Conservation (phyloP, 352 stramenopile genomes). For the Phytophthora hibernalis region DNA sequence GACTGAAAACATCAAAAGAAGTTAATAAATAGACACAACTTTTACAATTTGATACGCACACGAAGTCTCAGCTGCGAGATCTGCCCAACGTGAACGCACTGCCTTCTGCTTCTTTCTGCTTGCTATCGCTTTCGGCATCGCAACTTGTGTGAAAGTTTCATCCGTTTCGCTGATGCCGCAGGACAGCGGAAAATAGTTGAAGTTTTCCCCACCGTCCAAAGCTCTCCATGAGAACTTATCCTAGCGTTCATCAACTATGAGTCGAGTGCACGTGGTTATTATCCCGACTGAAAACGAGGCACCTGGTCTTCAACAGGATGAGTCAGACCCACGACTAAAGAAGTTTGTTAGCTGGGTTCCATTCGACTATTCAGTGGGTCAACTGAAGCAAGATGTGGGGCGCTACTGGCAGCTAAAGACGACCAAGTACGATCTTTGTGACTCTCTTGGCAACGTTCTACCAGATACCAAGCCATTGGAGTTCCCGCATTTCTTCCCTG, state of each 20-base stretch:
- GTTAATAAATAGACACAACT: background rate
- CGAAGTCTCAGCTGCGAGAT: constrained; percentile 42
- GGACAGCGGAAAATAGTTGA: constrained; percentile 24
- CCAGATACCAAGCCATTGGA: constrained; percentile 34
- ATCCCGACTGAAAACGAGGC: constrained; percentile 8
- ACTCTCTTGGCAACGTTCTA: constrained; percentile 31
- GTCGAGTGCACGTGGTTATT: constrained; percentile 31
- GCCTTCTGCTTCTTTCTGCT: constrained; percentile 36
- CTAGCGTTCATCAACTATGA: constrained; percentile 18
- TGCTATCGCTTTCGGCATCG: constrained; percentile 33
- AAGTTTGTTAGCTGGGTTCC: constrained; percentile 57
- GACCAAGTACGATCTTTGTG: constrained; percentile 53
- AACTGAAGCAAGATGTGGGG: constrained; percentile 58
- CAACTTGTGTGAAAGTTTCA: constrained; percentile 7
- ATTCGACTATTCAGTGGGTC: constrained; percentile 45
- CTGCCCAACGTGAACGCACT: constrained; percentile 37
- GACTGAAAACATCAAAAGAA: constrained; percentile 35
- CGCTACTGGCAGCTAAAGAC: constrained; percentile 54
- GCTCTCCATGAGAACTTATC: constrained; percentile 3
- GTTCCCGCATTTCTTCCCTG: constrained; percentile 7
- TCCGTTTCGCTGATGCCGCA: constrained; percentile 4
- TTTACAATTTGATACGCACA: constrained; percentile 30
- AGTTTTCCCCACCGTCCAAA: background rate
- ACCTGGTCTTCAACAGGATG: background rate
- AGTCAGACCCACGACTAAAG: background rate